Conservation (phyloP, 1,139 yeast species). For the Tardiomyces depauwii region DNA sequence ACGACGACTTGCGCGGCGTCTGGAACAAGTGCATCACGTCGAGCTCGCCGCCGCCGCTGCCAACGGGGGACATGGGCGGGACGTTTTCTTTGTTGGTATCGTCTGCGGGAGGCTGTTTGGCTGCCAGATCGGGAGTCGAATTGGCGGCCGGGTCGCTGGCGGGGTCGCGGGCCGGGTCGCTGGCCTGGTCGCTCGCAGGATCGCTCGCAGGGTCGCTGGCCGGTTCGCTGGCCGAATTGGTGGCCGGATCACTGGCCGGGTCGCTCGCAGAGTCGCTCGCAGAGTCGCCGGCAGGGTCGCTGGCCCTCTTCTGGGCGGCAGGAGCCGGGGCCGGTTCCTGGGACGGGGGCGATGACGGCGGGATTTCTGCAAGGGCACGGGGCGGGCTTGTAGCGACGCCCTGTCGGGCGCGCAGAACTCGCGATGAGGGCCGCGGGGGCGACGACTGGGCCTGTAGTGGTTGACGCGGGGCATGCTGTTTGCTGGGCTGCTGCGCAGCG, state of each 20-base stretch:
- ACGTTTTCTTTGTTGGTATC: slow-evolving; percentile 15
- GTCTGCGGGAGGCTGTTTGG: not conserved
- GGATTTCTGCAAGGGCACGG: not conserved
- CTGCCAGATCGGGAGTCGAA: not conserved
- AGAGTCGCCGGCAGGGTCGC: too few relatives aligned
- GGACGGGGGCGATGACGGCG: slow-evolving; percentile 2
- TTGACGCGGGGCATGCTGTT: too few relatives aligned
- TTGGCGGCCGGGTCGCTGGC: not conserved
- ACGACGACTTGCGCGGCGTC: slow-evolving; percentile 12
- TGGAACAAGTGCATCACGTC: slow-evolving; percentile 7
- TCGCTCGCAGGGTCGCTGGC: not conserved
- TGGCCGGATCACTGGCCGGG: not conserved
- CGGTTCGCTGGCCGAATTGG: not conserved
- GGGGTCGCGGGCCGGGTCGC: not conserved
- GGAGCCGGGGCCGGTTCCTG: slow-evolving; percentile 7
- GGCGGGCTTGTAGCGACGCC: too few relatives aligned
- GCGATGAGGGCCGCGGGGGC: too few relatives aligned
- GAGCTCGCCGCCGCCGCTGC: not conserved
- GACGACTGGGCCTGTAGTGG: too few relatives aligned
- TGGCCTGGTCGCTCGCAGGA: not conserved
- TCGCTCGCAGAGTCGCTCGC: too few relatives aligned
- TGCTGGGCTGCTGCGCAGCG: too few relatives aligned
- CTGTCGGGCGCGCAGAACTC: too few relatives aligned
- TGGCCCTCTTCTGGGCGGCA: not conserved
- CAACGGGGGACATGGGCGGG: slow-evolving; percentile 12